Conservation (phyloP, 2,329 filamentous ascomycete genomes). For the Rugonectria rugulosa region DNA sequence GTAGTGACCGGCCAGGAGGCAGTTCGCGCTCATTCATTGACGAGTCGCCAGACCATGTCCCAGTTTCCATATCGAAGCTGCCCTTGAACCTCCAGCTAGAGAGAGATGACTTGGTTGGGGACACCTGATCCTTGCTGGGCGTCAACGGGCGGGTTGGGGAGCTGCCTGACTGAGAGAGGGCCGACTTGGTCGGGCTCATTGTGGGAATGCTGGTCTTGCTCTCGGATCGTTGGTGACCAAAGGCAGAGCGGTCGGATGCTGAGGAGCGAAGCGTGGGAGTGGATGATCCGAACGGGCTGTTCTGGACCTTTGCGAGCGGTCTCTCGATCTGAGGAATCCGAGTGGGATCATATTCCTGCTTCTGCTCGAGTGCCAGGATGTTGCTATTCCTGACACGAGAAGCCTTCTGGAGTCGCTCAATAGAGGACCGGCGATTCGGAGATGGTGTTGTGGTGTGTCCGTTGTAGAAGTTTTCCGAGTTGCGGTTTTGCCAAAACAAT, state of each 20-base stretch:
- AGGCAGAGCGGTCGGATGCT: conserved; percentile 48
- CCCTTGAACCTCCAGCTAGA: conserved; percentile 72
- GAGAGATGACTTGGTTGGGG: conserved; percentile 90
- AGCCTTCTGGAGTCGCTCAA: conserved; percentile 93
- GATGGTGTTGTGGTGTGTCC: conserved; percentile 69
- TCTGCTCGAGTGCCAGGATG: conserved; percentile 92
- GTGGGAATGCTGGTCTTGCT: conserved; percentile 64
- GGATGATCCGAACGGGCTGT: conserved; percentile 71
- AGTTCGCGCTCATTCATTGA: conserved; percentile 65
- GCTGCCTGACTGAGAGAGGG: conserved; percentile 46
- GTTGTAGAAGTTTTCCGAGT: conserved; percentile 76
- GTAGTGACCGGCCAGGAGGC: conserved; percentile 71
- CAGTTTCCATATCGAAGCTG: conserved; percentile 73
- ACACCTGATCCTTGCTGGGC: conserved; percentile 75
- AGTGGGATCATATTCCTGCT: conserved; percentile 89
- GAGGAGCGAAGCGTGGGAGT: conserved; percentile 63
- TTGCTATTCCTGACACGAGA: conserved; percentile 98
- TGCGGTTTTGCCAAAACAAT: conserved; percentile 87
- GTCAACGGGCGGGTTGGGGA: conserved; percentile 46
- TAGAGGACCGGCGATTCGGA: conserved; percentile 83
- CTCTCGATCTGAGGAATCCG: conserved; percentile 81
- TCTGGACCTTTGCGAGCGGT: conserved; percentile 79
- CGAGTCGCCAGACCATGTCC: conserved; percentile 73
- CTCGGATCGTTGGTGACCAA: conserved; percentile 60
- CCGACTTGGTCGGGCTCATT: conserved; percentile 60